These are phyloP conservation scores for Penicillium sp. DNA, from an alignment of 2,329 filamentous ascomycete genomes.

Conservation along the genomic window DNA sequence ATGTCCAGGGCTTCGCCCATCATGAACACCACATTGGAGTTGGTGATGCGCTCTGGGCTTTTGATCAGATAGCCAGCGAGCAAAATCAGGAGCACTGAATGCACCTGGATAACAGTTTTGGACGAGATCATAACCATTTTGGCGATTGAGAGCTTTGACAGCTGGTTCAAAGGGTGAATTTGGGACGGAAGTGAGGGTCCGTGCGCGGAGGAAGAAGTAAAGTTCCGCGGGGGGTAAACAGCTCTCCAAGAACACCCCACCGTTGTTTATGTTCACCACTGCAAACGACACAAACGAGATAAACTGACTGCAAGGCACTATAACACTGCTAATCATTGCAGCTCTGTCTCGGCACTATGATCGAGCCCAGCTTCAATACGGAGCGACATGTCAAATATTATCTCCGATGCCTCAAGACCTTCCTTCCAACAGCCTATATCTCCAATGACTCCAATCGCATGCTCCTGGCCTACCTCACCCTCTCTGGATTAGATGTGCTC, in stretches of 20 bases:
- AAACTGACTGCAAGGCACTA: neutral
- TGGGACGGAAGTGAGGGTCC: constrained; percentile 9
- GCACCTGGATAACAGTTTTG: constrained; percentile 70
- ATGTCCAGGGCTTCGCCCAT: constrained; percentile 79
- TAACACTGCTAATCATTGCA: neutral
- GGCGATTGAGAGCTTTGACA: neutral
- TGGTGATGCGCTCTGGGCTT: constrained; percentile 64
- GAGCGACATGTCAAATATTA: constrained; percentile 82
- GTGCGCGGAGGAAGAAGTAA: constrained; percentile 3
- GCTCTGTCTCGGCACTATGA: constrained; percentile 19
- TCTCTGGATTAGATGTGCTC: constrained; percentile 79
- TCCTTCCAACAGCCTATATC: constrained; percentile 78
- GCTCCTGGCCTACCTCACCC: constrained; percentile 80
- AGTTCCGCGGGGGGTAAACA: constrained; percentile 16
- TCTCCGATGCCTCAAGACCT: constrained; percentile 76
- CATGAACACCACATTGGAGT: constrained; percentile 74
- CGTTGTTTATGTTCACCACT: neutral
- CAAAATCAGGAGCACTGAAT: constrained; percentile 80
- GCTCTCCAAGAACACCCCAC: constrained; percentile 19
- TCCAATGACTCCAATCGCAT: constrained; percentile 86
- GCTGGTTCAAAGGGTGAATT: too few relatives aligned
- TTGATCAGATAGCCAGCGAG: constrained; percentile 78
- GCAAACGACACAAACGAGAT: neutral
- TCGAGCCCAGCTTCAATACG: constrained; percentile 38
- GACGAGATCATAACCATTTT: constrained; percentile 77